Conservation (phyloP, 2,329 filamentous ascomycete species). For the Epichloe uncinata region DNA sequence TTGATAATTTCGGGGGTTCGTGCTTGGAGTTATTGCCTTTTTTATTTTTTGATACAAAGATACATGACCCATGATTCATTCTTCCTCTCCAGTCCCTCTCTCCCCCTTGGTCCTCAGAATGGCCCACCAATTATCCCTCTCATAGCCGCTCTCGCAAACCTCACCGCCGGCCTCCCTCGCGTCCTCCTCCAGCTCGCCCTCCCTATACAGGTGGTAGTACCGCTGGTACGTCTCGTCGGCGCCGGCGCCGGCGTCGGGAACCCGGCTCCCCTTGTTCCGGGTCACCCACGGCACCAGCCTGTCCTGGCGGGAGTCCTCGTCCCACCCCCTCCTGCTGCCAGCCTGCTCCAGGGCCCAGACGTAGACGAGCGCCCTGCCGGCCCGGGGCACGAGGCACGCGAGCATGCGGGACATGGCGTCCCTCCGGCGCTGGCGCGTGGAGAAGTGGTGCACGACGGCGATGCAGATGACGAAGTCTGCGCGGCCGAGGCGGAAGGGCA, state of each 20-base stretch:
- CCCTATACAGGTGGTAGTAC: slow-evolving; percentile 86
- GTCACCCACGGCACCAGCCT: slow-evolving; percentile 81
- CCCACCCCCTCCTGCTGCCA: slow-evolving; percentile 76
- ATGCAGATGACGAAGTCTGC: slow-evolving; percentile 86
- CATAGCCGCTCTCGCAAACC: slow-evolving; percentile 73
- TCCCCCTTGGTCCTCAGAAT: slow-evolving; percentile 30
- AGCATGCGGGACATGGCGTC: slow-evolving; percentile 62
- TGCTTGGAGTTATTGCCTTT: no score
- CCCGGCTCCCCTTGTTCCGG: slow-evolving; percentile 12
- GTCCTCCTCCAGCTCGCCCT: slow-evolving; percentile 77
- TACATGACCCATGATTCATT: no score
- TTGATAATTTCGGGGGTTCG: no score
- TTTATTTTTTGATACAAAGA: no score
- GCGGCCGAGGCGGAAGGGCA: slow-evolving; percentile 54
- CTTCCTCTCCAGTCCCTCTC: not conserved
- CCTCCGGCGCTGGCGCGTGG: slow-evolving; percentile 57
- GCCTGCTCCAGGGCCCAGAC: slow-evolving; percentile 95
- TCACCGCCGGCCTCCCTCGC: slow-evolving; percentile 59
- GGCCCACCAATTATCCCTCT: slow-evolving; percentile 98
- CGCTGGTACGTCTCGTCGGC: slow-evolving; percentile 54
- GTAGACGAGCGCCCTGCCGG: slow-evolving; percentile 67
- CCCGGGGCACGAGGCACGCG: slow-evolving; percentile 42
- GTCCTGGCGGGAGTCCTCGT: slow-evolving; percentile 72
- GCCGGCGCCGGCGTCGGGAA: slow-evolving; percentile 14
- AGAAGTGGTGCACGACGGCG: slow-evolving; percentile 88